phyloP scores from a whole-genome alignment of 495 filamentous ascomycete species.

The Aspergillus steynii region DNA sequence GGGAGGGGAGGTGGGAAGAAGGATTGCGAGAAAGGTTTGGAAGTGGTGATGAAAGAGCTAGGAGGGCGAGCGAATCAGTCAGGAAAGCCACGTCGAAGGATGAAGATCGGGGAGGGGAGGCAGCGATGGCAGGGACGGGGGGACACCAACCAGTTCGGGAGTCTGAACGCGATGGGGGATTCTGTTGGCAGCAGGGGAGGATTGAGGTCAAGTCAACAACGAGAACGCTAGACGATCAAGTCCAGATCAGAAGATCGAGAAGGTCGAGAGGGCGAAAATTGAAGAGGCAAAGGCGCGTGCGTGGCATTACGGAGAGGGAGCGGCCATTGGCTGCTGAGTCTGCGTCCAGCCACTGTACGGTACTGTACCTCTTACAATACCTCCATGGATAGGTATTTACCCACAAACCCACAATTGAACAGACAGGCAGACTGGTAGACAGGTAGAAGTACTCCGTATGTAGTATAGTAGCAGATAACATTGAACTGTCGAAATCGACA shows the following conservation, averaged over 20 bases:
- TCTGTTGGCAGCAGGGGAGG: conserved; percentile 7
- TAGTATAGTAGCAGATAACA: too few relatives aligned
- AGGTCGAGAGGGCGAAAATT: conserved; percentile 22
- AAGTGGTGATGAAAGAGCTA: conserved; percentile 1
- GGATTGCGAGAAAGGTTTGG: neutral
- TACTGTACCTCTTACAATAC: too few relatives aligned
- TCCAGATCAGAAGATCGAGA: conserved; percentile 30
- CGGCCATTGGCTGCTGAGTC: too few relatives aligned
- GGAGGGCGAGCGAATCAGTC: conserved; percentile 3
- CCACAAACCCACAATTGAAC: too few relatives aligned
- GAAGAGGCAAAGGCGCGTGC: conserved; percentile 16
- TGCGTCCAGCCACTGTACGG: too few relatives aligned
- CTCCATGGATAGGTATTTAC: too few relatives aligned
- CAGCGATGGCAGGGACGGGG: neutral
- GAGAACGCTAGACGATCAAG: conserved; percentile 30
- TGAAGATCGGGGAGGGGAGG: neutral
- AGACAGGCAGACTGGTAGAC: too few relatives aligned
- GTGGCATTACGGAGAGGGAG: too few relatives aligned
- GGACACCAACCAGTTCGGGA: neutral
- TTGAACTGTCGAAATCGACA: too few relatives aligned
- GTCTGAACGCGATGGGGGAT: neutral
- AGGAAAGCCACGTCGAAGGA: neutral
- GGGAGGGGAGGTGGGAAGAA: conserved; percentile 7
- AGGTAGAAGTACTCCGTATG: too few relatives aligned
- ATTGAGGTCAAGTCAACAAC: conserved; percentile 20